Evolutionary conservation across 2,329 filamentous ascomycete genomes (phyloP), one percentile per base, ranked within the genome.

Genomic region (Nothomitra cinnamomea): DNA sequence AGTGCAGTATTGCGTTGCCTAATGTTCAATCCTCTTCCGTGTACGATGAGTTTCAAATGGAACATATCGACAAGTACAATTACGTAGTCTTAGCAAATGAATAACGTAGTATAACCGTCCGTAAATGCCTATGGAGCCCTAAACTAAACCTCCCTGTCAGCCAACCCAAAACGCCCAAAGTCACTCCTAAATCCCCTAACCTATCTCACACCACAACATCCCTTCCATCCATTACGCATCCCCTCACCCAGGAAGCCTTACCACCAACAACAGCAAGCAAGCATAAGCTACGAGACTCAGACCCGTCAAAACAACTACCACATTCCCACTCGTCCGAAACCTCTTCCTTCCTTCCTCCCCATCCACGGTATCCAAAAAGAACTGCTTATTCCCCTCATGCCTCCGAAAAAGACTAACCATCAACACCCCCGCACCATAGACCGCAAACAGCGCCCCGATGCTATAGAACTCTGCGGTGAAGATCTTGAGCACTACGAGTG

Each of bases 401-500:
- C 92, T 80, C 55, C 92, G 78, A 68, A 94, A 94, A 53, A 87
- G 72, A 61, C 87, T 85, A 56, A 94, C 87, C 24, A 86, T 73
- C 63, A 96, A 72, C 49, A 98, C 78, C 5, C 87, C 86, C 2
- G 83, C 81, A 12, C 90, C 92, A 64, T 96, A 96, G 50, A 87
- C 82, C 43, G 92, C 89, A 65, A 95, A 95, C 32, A 98, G 74
- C 5, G 92, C 92, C n/a, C 92, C 92, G 58, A 95, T 95, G 60
- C 84, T 81, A 69, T 96, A 96, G 72, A 98, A 96, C 65, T 96
- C 92, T 52, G 82, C 78, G 7, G 88, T 95, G 71, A 98, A 96
- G 67, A 98, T 94, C 71, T 94, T 95, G 60, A 95, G 79, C 52
- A 98, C 86, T 58, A 98, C 82, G 51, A 98, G 80, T 19, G 90